These are phyloP conservation scores for Solanum peruvianum DNA, from an alignment of 257 asterid species.

Conservation along the genomic window DNA sequence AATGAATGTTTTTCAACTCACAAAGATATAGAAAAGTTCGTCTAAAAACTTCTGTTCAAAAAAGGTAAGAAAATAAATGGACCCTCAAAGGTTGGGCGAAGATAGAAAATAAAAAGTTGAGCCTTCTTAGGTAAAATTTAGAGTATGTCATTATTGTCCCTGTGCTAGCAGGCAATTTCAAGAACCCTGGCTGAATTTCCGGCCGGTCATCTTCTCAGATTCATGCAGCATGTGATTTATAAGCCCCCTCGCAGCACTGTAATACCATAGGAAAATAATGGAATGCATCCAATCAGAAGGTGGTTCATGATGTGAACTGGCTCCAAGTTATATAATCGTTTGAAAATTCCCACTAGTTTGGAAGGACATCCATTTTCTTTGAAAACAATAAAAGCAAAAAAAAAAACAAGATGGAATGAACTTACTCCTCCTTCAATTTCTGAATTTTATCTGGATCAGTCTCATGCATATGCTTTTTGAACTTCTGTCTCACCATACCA, in stretches of 20 bases:
- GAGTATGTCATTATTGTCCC: no score
- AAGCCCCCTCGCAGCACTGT: conserved; percentile 91
- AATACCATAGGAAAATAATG: neutral
- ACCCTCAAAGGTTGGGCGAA: neutral
- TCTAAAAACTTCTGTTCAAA: neutral
- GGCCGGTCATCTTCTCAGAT: conserved; percentile 60
- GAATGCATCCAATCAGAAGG: neutral
- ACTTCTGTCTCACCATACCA: conserved; percentile 73
- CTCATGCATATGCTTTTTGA: conserved; percentile 76
- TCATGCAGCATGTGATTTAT: conserved; percentile 87
- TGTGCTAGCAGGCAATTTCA: neutral
- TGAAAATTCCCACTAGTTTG: neutral
- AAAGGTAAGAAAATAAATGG: neutral
- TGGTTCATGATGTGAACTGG: neutral
- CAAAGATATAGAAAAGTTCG: neutral
- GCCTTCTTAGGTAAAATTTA: neutral
- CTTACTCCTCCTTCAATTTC: conserved; percentile 82
- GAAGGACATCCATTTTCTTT: neutral
- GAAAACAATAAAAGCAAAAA: neutral
- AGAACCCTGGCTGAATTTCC: conserved; percentile 49
- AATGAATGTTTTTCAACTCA: neutral
- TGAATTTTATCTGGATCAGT: conserved; percentile 79
- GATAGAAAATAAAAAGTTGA: neutral
- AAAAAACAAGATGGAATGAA: neutral
- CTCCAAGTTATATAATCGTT: neutral